Conservation (phyloP, 2,329 filamentous ascomycete species). For the Xylaria multiplex region DNA sequence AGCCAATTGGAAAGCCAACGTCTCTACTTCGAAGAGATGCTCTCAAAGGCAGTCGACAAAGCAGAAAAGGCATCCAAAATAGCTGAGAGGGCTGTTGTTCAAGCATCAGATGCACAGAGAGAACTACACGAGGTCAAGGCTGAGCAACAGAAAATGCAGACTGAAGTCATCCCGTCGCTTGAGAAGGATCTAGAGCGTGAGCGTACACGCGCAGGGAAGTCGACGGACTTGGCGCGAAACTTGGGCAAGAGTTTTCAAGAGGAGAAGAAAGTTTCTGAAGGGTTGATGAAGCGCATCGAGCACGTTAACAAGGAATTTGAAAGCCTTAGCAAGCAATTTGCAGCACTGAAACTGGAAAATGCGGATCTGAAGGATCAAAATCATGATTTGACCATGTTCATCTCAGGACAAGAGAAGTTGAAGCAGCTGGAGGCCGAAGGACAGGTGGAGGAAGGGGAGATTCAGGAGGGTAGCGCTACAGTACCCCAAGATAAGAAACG, state of each 20-base stretch:
- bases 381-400: constrained; percentile 86
- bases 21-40: constrained; percentile 91
- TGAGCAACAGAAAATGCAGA: constrained; percentile 62
- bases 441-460: constrained; percentile 71
- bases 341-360: constrained; percentile 69
- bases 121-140: constrained; percentile 64
- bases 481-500: constrained; percentile 64
- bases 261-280: constrained; percentile 85
- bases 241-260: constrained; percentile 82
- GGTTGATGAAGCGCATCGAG: constrained; percentile 82
- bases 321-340: constrained; percentile 65
- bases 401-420: constrained; percentile 83
- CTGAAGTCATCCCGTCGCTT: constrained; percentile 70
- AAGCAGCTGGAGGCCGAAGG: constrained; percentile 73
- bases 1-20: constrained; percentile 93
- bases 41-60: constrained; percentile 90
- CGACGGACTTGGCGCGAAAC: constrained; percentile 78
- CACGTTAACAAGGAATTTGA: constrained; percentile 73
- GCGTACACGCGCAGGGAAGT: constrained; percentile 74
- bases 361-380: constrained; percentile 86
- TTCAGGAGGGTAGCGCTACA: constrained; percentile 77
- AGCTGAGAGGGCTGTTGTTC: constrained; percentile 69
- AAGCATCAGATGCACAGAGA: constrained; percentile 60
- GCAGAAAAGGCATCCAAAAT: constrained; percentile 76
- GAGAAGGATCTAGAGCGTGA: constrained; percentile 79